Conservation (phyloP, 495 filamentous ascomycete species). For the Trichoderma virens region DNA sequence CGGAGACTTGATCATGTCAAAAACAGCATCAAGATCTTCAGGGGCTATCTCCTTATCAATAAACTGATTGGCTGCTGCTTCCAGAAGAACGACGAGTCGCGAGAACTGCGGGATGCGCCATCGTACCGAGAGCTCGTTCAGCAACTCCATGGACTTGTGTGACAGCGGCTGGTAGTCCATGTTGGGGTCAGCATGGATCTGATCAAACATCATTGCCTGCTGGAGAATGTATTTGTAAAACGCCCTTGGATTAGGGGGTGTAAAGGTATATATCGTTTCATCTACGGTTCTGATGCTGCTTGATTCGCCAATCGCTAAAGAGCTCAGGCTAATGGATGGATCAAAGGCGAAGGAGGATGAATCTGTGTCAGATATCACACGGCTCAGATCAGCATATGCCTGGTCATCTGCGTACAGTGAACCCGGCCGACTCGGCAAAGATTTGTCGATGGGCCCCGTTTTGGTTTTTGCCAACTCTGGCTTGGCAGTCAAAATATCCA, state of each 20-base stretch:
- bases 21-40: slow-evolving; percentile 72
- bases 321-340: slow-evolving; percentile 68
- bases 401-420: slow-evolving; percentile 38
- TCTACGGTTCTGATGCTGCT: slow-evolving; percentile 42
- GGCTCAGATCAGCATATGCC: slow-evolving; percentile 51
- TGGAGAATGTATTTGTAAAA: slow-evolving; percentile 73
- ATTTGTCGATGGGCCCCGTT: slow-evolving; percentile 33
- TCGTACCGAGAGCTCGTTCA: slow-evolving; percentile 75
- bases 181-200: slow-evolving; percentile 39
- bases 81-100: slow-evolving; percentile 71
- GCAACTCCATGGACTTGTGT: slow-evolving; percentile 70
- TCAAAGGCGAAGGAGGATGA: slow-evolving; percentile 58
- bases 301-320: slow-evolving; percentile 56
- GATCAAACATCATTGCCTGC: slow-evolving; percentile 59
- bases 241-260: slow-evolving; percentile 74
- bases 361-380: slow-evolving; percentile 36
- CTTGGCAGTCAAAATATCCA: slow-evolving; percentile 76
- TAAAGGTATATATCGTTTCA: slow-evolving; percentile 66
- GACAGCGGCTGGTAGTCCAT: slow-evolving; percentile 61
- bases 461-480: slow-evolving; percentile 70
- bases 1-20: slow-evolving; percentile 70
- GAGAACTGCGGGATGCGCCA: slow-evolving; percentile 89
- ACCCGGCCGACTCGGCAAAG: slow-evolving; percentile 34
- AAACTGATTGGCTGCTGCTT: slow-evolving; percentile 78
- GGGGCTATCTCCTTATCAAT: slow-evolving; percentile 76